Evolutionary conservation across 2,329 filamentous ascomycete genomes (phyloP).

Genomic region (Talaromyces atroroseus): DNA sequence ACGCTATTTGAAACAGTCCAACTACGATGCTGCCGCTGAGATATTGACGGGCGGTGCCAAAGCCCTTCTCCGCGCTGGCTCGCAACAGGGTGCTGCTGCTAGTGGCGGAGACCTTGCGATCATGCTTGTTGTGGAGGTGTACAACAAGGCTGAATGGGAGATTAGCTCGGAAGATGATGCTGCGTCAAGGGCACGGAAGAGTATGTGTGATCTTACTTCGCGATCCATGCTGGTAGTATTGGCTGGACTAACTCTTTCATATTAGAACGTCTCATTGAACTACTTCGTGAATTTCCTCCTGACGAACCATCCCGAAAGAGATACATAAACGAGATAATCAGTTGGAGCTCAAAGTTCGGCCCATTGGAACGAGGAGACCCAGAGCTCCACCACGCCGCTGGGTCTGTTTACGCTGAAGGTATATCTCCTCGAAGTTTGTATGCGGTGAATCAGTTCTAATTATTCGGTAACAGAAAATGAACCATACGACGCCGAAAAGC

Average conservation of each 20-base stretch:
- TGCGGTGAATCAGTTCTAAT: constrained; percentile 9
- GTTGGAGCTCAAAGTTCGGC: constrained; percentile 80
- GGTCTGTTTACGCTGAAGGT: constrained; percentile 79
- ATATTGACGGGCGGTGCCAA: constrained; percentile 79
- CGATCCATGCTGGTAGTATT: background rate
- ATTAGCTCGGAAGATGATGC: constrained; percentile 52
- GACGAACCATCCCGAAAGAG: constrained; percentile 90
- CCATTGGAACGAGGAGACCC: constrained; percentile 88
- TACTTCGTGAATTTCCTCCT: constrained; percentile 72
- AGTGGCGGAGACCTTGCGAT: constrained; percentile 86
- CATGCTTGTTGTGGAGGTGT: constrained; percentile 82
- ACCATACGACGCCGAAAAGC: constrained; percentile 85
- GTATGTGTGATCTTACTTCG: constrained; percentile 19
- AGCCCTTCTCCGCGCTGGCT: constrained; percentile 59
- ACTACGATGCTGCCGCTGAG: constrained; percentile 80
- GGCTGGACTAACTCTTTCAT: background rate
- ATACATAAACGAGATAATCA: constrained; percentile 79
- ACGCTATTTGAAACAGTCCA: constrained; percentile 82
- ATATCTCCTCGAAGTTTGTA: constrained; percentile 12
- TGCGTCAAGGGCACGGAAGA: constrained; percentile 60
- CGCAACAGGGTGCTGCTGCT: constrained; percentile 82
- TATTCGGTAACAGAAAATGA: constrained; percentile 61
- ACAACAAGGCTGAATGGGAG: constrained; percentile 76
- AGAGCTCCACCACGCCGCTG: constrained; percentile 88
- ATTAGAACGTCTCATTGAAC: constrained; percentile 62